Evolutionary conservation across 257 asterid species (phyloP), one percentile per base, ranked within the genome.

Genomic region (Apocynum venetum): DNA sequence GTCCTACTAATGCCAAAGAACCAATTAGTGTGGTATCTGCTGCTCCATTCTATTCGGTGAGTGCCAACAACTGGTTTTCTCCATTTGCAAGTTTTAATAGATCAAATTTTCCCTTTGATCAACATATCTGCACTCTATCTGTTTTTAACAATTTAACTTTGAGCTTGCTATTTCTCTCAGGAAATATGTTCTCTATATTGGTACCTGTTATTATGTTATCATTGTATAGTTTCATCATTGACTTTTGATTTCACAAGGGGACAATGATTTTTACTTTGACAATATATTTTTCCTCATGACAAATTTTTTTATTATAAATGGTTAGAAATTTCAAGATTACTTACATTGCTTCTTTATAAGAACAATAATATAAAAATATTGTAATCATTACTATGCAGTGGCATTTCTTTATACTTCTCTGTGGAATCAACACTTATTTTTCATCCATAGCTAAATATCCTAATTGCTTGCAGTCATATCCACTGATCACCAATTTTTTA

Each of bases 21-120:
- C 99, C 97, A 0, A 84, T 91, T 72, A 82, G 80, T 40, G 97
- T 95, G 14, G 97, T 95, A 1, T 93, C 99, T 40, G 96, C 98
- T 35, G 97, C 97, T 15, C 99, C 99, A 1, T 95, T 84, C 82
- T 95, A 95, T 86, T 95, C 99, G 0, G 98, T 94, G 82, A 75
- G 94, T 86, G 61, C 1, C 44, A 15, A 13, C 17, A 10, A 69
- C 73, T 46, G 72, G 4, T 47, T 13, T 14, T 63, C 48, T 47
- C 59, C 31, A 25, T 7, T 17, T 41, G 35, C 15, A 17, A 38
- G 17, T 59, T 15, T 52, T 15, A 64, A 55, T 38, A 51, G 12
- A 65, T 40, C 31, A 25, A 25, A 25, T 25, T 25, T 25, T 25
- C 31, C 31, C 31, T 25, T 25, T 25, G 31, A 25, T 25, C 31